Evolutionary conservation across 2,329 filamentous ascomycete species (phyloP).

Genomic region (Pseudogymnoascus sp.): DNA sequence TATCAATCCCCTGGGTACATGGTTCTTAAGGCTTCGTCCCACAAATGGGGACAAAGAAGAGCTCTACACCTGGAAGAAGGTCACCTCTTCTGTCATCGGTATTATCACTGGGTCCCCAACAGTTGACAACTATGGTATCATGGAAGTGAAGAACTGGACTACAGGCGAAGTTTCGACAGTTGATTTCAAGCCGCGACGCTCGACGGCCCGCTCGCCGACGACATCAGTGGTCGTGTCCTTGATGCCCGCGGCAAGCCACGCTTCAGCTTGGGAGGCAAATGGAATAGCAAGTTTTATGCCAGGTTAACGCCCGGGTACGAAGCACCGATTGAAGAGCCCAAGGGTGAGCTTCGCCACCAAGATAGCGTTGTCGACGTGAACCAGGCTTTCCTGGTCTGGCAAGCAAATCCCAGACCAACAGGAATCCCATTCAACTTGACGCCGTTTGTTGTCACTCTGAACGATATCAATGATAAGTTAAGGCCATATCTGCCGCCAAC

Average conservation of each 20-base stretch:
- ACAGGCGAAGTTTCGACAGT: constrained; percentile 85
- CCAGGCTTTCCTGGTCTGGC: constrained; percentile 86
- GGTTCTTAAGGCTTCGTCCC: constrained; percentile 85
- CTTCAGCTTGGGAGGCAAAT: constrained; percentile 86
- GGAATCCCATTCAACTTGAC: constrained; percentile 96
- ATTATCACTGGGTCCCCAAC: constrained; percentile 96
- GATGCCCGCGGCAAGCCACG: constrained; percentile 73
- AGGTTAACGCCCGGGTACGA: constrained; percentile 89
- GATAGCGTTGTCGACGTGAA: constrained; percentile 57
- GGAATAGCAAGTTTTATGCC: constrained; percentile 97
- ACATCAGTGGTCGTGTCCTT: constrained; percentile 78
- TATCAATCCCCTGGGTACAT: constrained; percentile 91
- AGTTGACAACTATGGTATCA: constrained; percentile 95
- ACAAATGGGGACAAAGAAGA: constrained; percentile 70
- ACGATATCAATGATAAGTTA: constrained; percentile 82
- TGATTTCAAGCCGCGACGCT: constrained; percentile 92
- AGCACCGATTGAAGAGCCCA: constrained; percentile 57
- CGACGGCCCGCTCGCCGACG: constrained; percentile 93
- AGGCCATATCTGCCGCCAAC: constrained; percentile 76
- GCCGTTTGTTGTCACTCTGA: constrained; percentile 90
- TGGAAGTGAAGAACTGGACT: constrained; percentile 97
- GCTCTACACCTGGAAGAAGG: constrained; percentile 98
- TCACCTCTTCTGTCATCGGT: constrained; percentile 93
- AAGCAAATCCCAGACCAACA: constrained; percentile 71
- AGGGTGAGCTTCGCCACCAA: constrained; percentile 33